Evolutionary conservation across 345 rosid species (phyloP).

Genomic region (Triadica sebifera): DNA sequence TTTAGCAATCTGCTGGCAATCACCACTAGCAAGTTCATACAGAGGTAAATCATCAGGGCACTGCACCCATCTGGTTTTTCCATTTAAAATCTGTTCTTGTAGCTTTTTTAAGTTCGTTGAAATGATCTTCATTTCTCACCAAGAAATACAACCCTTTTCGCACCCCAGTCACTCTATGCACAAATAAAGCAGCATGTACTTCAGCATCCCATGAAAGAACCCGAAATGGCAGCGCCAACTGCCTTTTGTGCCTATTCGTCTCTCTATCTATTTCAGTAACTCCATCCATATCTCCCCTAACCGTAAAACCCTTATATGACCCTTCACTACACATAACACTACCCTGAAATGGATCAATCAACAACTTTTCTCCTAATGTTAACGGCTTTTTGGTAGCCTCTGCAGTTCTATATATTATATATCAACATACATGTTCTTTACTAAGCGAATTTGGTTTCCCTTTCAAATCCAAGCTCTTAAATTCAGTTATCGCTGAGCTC

Average conservation of each 20-base stretch:
- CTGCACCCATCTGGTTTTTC: conserved; percentile 80
- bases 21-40: conserved; percentile 56
- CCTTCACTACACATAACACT: conserved; percentile 46
- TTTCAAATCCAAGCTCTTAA: conserved; percentile 55
- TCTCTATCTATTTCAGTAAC: conserved; percentile 56
- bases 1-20: conserved; percentile 62
- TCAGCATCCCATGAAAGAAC: conserved; percentile 84
- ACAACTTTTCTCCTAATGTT: conserved; percentile 21
- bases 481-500: conserved; percentile 37
- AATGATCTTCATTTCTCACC: conserved; percentile 83
- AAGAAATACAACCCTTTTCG: conserved; percentile 77
- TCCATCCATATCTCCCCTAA: conserved; percentile 75
- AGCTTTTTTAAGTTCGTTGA: conserved; percentile 52
- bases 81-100: conserved; percentile 59
- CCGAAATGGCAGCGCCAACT: conserved; percentile 66
- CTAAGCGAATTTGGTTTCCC: conserved; percentile 70
- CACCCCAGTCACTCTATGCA: conserved; percentile 68
- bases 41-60: conserved; percentile 65
- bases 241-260: conserved; percentile 49
- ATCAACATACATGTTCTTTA: conserved; percentile 79
- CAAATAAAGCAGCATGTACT: conserved; percentile 84
- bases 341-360: conserved; percentile 40
- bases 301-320: conserved; percentile 47
- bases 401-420: conserved; percentile 66
- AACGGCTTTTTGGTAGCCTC: conserved; percentile 66